phyloP scores from a whole-genome alignment of 2,329 filamentous ascomycete genomes.

The Ustilaginoidea virens region DNA sequence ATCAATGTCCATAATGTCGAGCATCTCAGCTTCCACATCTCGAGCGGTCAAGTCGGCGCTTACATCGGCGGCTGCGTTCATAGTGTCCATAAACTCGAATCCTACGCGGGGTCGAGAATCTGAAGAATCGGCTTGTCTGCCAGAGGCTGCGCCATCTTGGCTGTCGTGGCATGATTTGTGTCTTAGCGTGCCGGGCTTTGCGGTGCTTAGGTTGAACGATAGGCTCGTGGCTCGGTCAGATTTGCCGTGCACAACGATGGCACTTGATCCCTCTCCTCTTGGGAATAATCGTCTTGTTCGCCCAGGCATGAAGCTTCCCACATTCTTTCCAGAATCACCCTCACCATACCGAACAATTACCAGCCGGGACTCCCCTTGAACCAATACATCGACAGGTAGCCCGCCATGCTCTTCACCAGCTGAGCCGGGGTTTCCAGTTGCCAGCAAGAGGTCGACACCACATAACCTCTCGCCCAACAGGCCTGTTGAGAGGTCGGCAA shows the following conservation, averaged over 20 bases:
- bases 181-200: constrained; percentile 22
- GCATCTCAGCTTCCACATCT: constrained; percentile 43
- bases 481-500: constrained; percentile 35
- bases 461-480: constrained; percentile 42
- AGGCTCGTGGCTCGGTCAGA: constrained; percentile 21
- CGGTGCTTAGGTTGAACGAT: constrained; percentile 35
- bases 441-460: constrained; percentile 30
- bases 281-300: constrained; percentile 20
- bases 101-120: constrained; percentile 20
- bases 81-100: constrained; percentile 34
- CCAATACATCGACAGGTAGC: constrained; percentile 35
- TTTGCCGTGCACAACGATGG: constrained; percentile 39
- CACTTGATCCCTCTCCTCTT: constrained; percentile 27
- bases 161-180: constrained; percentile 14
- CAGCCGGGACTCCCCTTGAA: constrained; percentile 39
- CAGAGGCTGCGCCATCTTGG: constrained; percentile 10
- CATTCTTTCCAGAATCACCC: constrained; percentile 27
- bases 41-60: constrained; percentile 32
- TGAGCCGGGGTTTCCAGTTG: constrained; percentile 13
- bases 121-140: too few relatives aligned
- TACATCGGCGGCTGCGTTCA: constrained; percentile 37
- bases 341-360: constrained; percentile 39
- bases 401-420: constrained; percentile 16
- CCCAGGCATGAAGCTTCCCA: constrained; percentile 21
- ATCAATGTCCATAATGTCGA: constrained; percentile 53